Evolutionary conservation across 352 stramenopile species (phyloP), one percentile per base, ranked within the genome.

Genomic region (Globisporangium takayamanum): DNA sequence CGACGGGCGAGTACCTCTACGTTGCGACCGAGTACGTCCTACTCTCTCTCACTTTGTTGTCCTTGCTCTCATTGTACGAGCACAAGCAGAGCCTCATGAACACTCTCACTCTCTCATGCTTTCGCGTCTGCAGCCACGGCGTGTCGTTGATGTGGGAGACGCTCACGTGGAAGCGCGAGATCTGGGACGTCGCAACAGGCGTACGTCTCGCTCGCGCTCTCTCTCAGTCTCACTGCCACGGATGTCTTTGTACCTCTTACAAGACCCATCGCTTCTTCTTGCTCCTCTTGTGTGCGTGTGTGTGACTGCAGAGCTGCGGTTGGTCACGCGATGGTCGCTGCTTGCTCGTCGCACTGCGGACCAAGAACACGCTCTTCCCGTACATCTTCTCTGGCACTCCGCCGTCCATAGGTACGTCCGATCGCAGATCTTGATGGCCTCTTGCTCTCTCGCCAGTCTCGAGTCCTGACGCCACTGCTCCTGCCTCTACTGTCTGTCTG

Each of bases 1-100:
- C 80, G n/a, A 88, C 76, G n/a, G 80, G 83, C 42, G 83, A 88
- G 58, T 92, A 89, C 74, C 75, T 92, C 72, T 90, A 90, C 63
- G 77, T 81, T 16, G 66, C 67, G 7, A 89, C 78, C 15, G 69
- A 76, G 80, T 92, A 69, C 58, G 74, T 75, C n/a, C 0, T 47
- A 28, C 6, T 7, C 26, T 46, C 41, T 7, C 16, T 18, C 12
- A n/a, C 41, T 46, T 3, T 33, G 28, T 5, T 33, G 2, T 33
- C 28, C 28, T 6, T 7, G 0, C 25, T 53, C 37, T 5, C 33
- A 20, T 16, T 58, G 14, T 2, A 20, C 25, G 18, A n/a, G 11
- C 18, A 18, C 5, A 7, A 52, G 18, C 5, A 52, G 22, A 28
- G 47, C 22, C 14, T 26, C 22, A 37, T 12, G 10, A 39, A 1